These are phyloP conservation scores for Cryptococcus jaspeensis DNA, from an alignment of 1,284 basidiomycete species.

Conservation along the genomic window DNA sequence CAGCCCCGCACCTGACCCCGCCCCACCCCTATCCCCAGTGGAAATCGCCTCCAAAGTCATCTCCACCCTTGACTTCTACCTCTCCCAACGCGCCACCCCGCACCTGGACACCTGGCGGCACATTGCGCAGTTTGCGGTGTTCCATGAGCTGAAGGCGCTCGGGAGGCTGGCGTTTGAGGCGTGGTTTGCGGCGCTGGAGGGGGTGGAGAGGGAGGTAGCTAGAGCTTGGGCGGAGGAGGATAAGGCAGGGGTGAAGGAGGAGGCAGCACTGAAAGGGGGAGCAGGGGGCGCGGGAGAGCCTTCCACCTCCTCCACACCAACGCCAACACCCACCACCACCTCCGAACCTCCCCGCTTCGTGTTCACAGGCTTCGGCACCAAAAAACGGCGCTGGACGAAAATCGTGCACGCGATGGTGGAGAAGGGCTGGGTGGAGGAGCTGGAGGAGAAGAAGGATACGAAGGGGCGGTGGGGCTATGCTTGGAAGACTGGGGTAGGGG, in stretches of 20 bases:
- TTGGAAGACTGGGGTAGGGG: constrained; percentile 3
- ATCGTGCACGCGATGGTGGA: constrained; percentile 4
- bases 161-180: constrained; percentile 12
- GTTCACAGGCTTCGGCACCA: constrained; percentile 10
- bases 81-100: constrained; percentile 4
- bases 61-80: background rate
- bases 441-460: background rate
- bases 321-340: no score
- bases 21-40: background rate
- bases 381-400: constrained; percentile 10
- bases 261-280: background rate
- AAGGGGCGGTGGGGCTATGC: constrained; percentile 4
- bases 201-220: background rate
- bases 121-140: constrained; percentile 13
- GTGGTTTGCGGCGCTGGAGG: constrained; percentile 10
- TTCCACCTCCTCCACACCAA: no score
- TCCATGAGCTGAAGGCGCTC: constrained; percentile 1
- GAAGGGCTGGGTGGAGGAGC: constrained; percentile 11
- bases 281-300: no score
- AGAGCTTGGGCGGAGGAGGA: background rate
- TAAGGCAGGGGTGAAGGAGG: background rate
- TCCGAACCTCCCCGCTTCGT: background rate
- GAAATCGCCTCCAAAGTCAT: background rate
- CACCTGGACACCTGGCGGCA: constrained; percentile 32
- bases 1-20: background rate